Conservation (phyloP, 2,329 filamentous ascomycete species). For the Neopestalotiopsis clavispora region DNA sequence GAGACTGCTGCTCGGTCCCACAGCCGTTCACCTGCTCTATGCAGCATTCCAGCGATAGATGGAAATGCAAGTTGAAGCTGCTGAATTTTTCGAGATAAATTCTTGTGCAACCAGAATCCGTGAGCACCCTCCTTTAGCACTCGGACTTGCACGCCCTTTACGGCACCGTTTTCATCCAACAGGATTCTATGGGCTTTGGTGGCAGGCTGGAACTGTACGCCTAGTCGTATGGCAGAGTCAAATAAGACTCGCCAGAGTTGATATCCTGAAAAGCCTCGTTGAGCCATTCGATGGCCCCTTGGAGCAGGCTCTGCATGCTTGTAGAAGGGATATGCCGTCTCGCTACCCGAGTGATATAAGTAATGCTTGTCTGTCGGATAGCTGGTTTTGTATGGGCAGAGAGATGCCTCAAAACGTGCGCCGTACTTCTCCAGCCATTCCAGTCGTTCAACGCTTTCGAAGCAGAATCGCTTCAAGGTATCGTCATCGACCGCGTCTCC, state of each 20-base stretch:
- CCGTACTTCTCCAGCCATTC: slow-evolving; percentile 23
- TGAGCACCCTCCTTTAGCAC: neutral
- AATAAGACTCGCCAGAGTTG: slow-evolving; percentile 17
- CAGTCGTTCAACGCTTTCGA: slow-evolving; percentile 22
- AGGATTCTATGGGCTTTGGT: slow-evolving; percentile 13
- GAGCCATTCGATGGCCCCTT: slow-evolving; percentile 12
- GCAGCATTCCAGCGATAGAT: neutral
- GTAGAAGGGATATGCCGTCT: slow-evolving; percentile 17
- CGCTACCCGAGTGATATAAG: slow-evolving; percentile 21
- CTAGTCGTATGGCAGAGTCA: slow-evolving; percentile 7
- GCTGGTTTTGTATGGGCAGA: slow-evolving; percentile 24
- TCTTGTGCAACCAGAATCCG: neutral
- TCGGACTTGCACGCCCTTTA: slow-evolving; percentile 9
- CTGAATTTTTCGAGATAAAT: no score
- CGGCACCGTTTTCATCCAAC: slow-evolving; percentile 7
- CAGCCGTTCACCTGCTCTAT: neutral
- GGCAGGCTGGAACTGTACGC: slow-evolving; percentile 17
- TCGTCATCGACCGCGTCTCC: slow-evolving; percentile 19
- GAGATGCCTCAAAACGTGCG: slow-evolving; percentile 16
- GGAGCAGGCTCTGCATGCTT: slow-evolving; percentile 18
- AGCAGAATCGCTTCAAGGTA: slow-evolving; percentile 23
- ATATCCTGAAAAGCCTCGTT: slow-evolving; percentile 11
- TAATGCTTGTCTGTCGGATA: slow-evolving; percentile 19
- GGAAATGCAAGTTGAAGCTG: no score
- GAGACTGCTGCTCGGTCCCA: neutral